Conservation (phyloP, 2,329 filamentous ascomycete species). For the Akanthomyces uredinophilus region DNA sequence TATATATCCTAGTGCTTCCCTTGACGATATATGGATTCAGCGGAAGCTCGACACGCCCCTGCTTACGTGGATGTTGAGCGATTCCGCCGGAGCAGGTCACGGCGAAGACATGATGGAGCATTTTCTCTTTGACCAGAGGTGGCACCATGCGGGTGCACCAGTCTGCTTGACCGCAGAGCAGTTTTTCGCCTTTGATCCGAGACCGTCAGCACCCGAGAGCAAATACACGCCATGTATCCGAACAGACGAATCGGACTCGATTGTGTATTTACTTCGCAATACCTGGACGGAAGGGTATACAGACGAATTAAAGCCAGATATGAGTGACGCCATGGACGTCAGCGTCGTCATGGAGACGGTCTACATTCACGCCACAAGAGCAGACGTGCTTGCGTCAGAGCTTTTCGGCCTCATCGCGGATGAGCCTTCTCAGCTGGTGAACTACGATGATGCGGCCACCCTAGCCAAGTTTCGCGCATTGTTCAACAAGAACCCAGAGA, state of each 20-base stretch:
- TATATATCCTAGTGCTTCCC: too few relatives aligned
- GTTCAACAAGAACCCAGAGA: neutral
- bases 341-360: neutral
- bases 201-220: neutral
- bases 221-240: neutral
- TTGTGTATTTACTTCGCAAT: neutral
- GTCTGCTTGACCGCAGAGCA: neutral
- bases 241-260: neutral
- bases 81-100: neutral
- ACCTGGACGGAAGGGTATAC: neutral
- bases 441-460: neutral
- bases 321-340: neutral
- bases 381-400: neutral
- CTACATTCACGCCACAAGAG: neutral
- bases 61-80: neutral
- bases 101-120: neutral
- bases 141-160: neutral
- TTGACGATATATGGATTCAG: neutral
- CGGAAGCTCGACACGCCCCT: neutral
- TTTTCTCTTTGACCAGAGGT: neutral
- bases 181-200: neutral
- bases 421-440: neutral
- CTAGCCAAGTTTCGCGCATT: neutral
- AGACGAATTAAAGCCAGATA: neutral
- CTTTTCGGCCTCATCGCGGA: neutral